Base-by-base conservation (phyloP, 129 eudicot species). In the Gnaphalium uliginosum region DNA sequence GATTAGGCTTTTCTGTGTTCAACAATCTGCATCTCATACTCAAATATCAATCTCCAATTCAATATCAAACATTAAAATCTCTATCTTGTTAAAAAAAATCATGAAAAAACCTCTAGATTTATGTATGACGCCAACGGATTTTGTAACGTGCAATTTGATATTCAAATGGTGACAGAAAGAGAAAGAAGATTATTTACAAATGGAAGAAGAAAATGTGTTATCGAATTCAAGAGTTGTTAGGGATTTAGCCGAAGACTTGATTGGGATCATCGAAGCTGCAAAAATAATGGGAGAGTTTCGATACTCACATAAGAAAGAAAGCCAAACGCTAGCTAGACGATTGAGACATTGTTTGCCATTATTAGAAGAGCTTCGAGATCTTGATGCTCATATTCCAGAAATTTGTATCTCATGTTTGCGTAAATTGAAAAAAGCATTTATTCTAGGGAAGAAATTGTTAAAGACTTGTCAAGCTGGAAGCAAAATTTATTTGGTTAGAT, bases 401-500 rank as follows among this genome's bases (percentile, higher is more conserved):
- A 6, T 71, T 0, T 83, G 85, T 32, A 64, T 64, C 22, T 56
- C 72, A 3, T 77, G 83, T 70, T 75, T 90, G 71, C 76, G 37
- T 74, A 88, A 69, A 64, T 66, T 92, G 83, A 85, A 85, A 33
- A 87, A 62, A 70, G 86, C 96, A 2, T 85, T 88, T 73, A 80
- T 25, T 57, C 78, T 86, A 0, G 92, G 85, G 4, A 84, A 83
- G 80, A 93, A 88, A 76, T 82, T 93, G 84, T 78, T 93, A 71
- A 86, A 81, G 39, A 85, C 90, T 69, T 90, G 92, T 69, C 82
- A 81, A 57, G 82, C 67, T 32, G 94, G 96, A 61, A 93, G 98
- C 95, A 93, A 93, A 77, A 85, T 93, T 70, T 93, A 87, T 66
- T 77, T 93, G 98, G 96, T 92, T 75, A 27, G 84, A 24, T 35